These are phyloP conservation scores for Reutealis trisperma DNA, from an alignment of 345 rosid genomes.

Conservation along the genomic window DNA sequence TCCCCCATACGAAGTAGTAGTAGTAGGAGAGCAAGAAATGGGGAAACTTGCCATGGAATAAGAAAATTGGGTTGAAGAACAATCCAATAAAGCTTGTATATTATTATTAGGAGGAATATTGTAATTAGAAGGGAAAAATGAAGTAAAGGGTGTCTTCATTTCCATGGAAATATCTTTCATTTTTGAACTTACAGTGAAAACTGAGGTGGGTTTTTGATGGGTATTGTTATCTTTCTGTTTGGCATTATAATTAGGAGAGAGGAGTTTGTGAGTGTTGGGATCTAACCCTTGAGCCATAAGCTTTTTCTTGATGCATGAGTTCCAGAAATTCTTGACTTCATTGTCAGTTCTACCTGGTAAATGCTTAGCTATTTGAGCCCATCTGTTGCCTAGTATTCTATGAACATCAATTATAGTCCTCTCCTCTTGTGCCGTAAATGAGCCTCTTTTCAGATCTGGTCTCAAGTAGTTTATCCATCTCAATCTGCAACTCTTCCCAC, in stretches of 20 bases:
- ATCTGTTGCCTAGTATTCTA: slow-evolving; percentile 54
- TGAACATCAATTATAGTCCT: slow-evolving; percentile 54
- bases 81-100: slow-evolving; percentile 13
- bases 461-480: slow-evolving; percentile 68
- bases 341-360: slow-evolving; percentile 72
- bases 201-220: slow-evolving; percentile 7
- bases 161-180: slow-evolving; percentile 5
- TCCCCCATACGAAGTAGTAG: background rate
- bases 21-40: background rate
- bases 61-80: slow-evolving; percentile 4
- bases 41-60: background rate
- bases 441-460: slow-evolving; percentile 63
- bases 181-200: slow-evolving; percentile 17
- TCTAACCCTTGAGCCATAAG: slow-evolving; percentile 57
- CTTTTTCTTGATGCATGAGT: slow-evolving; percentile 64
- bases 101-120: slow-evolving; percentile 18
- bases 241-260: slow-evolving; percentile 16
- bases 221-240: background rate
- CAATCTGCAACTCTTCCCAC: slow-evolving; percentile 69
- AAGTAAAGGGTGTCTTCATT: slow-evolving; percentile 20
- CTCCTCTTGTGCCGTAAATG: slow-evolving; percentile 52
- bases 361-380: slow-evolving; percentile 73
- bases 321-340: slow-evolving; percentile 70
- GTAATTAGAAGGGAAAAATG: slow-evolving; percentile 15
- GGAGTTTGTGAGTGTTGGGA: slow-evolving; percentile 57